Base-by-base conservation (phyloP, 768 basidiomycete genomes). In the Naganishia onofrii region DNA sequence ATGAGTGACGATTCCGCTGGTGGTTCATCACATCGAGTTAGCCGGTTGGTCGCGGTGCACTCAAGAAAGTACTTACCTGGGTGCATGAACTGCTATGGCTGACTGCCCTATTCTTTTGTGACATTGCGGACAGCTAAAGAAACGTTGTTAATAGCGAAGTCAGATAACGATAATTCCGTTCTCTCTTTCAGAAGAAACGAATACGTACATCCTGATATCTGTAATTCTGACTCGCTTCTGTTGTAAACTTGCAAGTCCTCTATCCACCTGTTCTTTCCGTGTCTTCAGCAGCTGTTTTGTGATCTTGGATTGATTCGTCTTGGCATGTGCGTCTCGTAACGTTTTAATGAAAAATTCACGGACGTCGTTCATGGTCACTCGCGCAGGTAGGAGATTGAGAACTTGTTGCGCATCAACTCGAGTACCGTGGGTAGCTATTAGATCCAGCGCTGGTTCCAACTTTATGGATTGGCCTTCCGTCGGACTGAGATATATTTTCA, bases 41-140 rank as follows among this genome's bases (percentile, higher is more conserved):
- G 65, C 21, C 19, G 23, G 13, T 6, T 21, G 9, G 38, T 42
- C 21, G 21, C 13, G 42, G 21, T 28, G 3, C 7, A 31, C n/a
- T 6, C 29, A 36, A 5, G 21, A n/a, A 23, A 8, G 6, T 8
- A 75, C 88, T 77, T 75, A 90, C 92, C 87, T 85, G 48, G 94
- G 94, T 9, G 89, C 84, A 84, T 97, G 94, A 1, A 95, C 91
- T 0, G 93, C 92, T 74, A 98, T 94, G 38, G 94, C 93, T 71
- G 91, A 93, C 73, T 88, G 89, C 6, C 94, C 94, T 28, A 98
- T 83, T 19, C 94, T 87, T 76, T 98, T 97, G 77, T 93, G 91
- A 76, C 95, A 97, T 79, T 94, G 91, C 0, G 94, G 94, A 74
- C 94, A 98, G 81, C 93, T 95, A 73, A 58, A 3, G 19, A 3